Evolutionary conservation across 1,284 basidiomycete species (phyloP).

Genomic region (Apiotrichum gracile): DNA sequence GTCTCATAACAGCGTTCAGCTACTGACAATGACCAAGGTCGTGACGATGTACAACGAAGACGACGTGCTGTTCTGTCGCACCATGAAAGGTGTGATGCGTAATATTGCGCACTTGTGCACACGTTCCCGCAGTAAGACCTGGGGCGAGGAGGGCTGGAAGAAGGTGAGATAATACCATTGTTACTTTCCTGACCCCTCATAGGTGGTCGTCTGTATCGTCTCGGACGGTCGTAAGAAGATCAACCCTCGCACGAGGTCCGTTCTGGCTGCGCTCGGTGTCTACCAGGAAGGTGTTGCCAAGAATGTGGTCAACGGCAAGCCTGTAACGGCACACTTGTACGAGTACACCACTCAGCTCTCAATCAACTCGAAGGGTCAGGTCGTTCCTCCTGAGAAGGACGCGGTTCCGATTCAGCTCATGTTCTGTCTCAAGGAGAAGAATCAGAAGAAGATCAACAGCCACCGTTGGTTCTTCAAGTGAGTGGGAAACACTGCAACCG

Average conservation of each 20-base stretch:
- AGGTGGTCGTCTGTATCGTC: conserved; percentile 56
- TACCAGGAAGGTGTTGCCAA: conserved; percentile 88
- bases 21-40: too few species aligned
- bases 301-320: conserved; percentile 77
- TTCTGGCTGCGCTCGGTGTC: conserved; percentile 78
- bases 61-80: conserved; percentile 69
- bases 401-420: conserved; percentile 84
- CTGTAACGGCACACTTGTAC: conserved; percentile 65
- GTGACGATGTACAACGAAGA: conserved; percentile 78
- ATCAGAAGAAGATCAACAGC: conserved; percentile 76
- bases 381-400: conserved; percentile 62
- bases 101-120: conserved; percentile 52
- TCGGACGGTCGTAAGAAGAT: conserved; percentile 78
- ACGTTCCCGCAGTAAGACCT: conserved; percentile 64
- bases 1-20: too few species aligned
- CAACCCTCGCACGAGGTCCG: conserved; percentile 74
- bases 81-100: conserved; percentile 89
- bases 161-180: conserved; percentile 61
- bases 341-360: conserved; percentile 89
- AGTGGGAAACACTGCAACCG: too few species aligned
- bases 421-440: conserved; percentile 85
- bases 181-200: conserved; percentile 14
- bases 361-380: conserved; percentile 70
- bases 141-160: conserved; percentile 97
- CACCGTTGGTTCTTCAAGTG: conserved; percentile 79